Conservation (phyloP, 2,329 filamentous ascomycete genomes). For the Chaetomiaceae sp. region DNA sequence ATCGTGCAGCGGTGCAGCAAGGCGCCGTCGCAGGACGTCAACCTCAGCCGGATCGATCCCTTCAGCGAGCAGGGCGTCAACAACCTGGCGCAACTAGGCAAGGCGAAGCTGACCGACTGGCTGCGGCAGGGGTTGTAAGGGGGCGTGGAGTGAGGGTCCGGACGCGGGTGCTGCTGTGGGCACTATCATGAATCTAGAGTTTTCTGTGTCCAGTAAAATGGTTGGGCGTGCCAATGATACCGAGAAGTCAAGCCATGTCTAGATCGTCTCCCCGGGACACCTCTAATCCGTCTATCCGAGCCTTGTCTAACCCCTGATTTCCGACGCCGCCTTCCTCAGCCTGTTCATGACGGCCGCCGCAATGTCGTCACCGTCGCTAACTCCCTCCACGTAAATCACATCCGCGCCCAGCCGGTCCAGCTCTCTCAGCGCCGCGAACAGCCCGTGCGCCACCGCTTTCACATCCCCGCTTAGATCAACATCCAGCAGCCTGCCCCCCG, state of each 20-base stretch:
- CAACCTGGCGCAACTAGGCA: constrained; percentile 89
- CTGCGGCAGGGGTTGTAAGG: constrained; percentile 72
- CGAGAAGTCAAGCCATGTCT: too few relatives aligned
- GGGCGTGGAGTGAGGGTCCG: not conserved
- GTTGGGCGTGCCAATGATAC: not conserved
- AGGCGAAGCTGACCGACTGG: constrained; percentile 84
- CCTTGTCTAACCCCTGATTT: constrained; percentile 46
- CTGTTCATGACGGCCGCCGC: constrained; percentile 84
- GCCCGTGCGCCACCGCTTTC: constrained; percentile 70
- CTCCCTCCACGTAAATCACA: constrained; percentile 85
- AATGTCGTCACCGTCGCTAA: constrained; percentile 71
- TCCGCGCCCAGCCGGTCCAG: constrained; percentile 75
- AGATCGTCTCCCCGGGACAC: constrained; percentile 19
- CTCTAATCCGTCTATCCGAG: constrained; percentile 33
- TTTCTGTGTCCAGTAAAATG: not conserved
- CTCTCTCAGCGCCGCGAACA: constrained; percentile 82
- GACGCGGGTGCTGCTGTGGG: constrained; percentile 3
- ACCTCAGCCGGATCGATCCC: constrained; percentile 83
- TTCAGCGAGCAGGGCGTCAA: constrained; percentile 90
- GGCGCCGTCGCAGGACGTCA: constrained; percentile 84
- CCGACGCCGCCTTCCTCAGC: constrained; percentile 68
- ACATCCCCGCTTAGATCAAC: constrained; percentile 66
- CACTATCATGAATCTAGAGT: constrained; percentile 6
- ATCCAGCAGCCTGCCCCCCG: constrained; percentile 51
- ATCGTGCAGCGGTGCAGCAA: constrained; percentile 88